Evolutionary conservation across 352 stramenopile genomes (phyloP).

Genomic region (Nothophytophthora sp.): DNA sequence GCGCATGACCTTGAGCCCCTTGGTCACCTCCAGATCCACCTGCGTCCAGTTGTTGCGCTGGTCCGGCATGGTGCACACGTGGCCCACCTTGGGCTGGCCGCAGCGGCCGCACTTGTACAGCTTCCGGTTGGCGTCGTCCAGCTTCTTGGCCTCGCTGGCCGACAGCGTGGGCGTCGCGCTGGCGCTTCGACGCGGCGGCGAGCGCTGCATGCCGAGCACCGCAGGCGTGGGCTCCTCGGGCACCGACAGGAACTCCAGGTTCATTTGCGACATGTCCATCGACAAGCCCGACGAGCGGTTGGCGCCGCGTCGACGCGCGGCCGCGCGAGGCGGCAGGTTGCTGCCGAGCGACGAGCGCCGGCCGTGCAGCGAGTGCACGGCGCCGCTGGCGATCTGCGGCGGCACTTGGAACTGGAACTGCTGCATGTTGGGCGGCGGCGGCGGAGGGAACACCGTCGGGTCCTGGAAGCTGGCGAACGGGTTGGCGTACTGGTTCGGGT

Average conservation of each 20-base stretch:
- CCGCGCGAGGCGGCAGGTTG: slow-evolving; percentile 32
- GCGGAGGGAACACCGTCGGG: slow-evolving; percentile 23
- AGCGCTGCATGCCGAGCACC: slow-evolving; percentile 31
- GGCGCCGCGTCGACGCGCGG: slow-evolving; percentile 27
- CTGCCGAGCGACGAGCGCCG: slow-evolving; percentile 54
- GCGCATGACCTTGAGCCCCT: slow-evolving; percentile 71
- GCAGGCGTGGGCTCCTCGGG: slow-evolving; percentile 61
- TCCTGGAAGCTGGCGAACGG: slow-evolving; percentile 35
- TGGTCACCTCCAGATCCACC: slow-evolving; percentile 74
- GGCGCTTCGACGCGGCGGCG: slow-evolving; percentile 22
- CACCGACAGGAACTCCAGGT: slow-evolving; percentile 67
- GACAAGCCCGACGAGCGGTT: slow-evolving; percentile 74
- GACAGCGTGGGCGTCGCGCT: slow-evolving; percentile 20
- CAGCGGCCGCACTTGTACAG: slow-evolving; percentile 89
- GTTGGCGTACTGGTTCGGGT: slow-evolving; percentile 32
- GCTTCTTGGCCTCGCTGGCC: slow-evolving; percentile 35
- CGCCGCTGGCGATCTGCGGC: slow-evolving; percentile 54
- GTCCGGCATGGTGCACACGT: slow-evolving; percentile 87
- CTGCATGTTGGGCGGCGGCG: slow-evolving; percentile 27
- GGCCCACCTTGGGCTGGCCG: slow-evolving; percentile 82
- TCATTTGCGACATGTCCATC: slow-evolving; percentile 85
- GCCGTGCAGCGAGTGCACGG: slow-evolving; percentile 54
- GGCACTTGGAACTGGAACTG: slow-evolving; percentile 59
- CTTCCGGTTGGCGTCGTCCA: slow-evolving; percentile 55
- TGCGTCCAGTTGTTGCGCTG: slow-evolving; percentile 88